Evolutionary conservation across 2,329 filamentous ascomycete genomes (phyloP).

Genomic region (Colletotrichum sp.): DNA sequence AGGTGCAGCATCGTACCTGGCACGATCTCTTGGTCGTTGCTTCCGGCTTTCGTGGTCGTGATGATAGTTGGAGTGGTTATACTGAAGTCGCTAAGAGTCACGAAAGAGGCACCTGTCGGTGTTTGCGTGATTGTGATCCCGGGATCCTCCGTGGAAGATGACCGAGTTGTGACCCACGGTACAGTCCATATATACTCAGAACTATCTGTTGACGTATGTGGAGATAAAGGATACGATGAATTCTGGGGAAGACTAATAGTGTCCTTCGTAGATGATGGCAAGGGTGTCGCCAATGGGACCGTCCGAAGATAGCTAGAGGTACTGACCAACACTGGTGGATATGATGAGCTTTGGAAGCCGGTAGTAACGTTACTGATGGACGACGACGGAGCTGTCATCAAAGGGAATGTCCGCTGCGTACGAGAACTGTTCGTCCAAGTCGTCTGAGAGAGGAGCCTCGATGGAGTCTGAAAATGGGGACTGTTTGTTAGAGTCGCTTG

Average conservation of each 20-base stretch:
- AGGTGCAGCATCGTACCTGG: not conserved
- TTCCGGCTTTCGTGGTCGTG: not conserved
- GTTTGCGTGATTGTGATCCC: not conserved
- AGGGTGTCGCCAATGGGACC: not conserved
- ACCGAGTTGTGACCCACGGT: not conserved
- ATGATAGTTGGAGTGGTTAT: not conserved
- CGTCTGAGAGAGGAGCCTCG: not conserved
- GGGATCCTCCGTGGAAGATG: not conserved
- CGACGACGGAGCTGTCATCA: not conserved
- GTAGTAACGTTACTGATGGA: not conserved
- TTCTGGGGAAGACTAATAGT: not conserved
- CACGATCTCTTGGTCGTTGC: not conserved
- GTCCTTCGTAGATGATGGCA: not conserved
- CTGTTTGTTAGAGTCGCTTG: not conserved
- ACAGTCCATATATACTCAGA: not conserved
- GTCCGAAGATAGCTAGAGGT: not conserved
- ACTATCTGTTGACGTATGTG: not conserved
- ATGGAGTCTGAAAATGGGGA: not conserved
- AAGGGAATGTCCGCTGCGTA: not conserved
- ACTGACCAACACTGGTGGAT: not conserved
- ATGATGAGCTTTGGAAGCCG: not conserved
- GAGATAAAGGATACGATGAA: not conserved
- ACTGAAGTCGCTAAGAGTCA: not conserved
- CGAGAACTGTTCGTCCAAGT: not conserved
- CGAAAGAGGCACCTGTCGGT: not conserved